These are phyloP conservation scores for Podospora appendiculata DNA, from an alignment of 495 filamentous ascomycete genomes.

Conservation along the genomic window DNA sequence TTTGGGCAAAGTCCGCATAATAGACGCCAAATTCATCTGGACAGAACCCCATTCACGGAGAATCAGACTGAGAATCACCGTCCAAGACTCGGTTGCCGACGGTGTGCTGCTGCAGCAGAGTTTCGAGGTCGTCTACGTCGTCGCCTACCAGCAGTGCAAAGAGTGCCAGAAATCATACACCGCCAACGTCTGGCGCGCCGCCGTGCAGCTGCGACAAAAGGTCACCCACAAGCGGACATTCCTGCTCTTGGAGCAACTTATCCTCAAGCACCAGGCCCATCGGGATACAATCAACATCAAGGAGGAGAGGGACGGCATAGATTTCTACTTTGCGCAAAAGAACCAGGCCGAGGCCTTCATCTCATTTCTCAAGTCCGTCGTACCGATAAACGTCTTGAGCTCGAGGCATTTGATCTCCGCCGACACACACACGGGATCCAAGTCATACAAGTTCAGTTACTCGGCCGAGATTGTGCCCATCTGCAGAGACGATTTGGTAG, in stretches of 20 bases:
- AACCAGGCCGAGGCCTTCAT: conserved; percentile 92
- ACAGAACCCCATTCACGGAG: conserved; percentile 92
- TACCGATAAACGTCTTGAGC: conserved; percentile 72
- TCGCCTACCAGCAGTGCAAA: conserved; percentile 80
- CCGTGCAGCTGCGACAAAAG: conserved; percentile 86
- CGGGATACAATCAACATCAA: conserved; percentile 95
- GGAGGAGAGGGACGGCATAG: conserved; percentile 85
- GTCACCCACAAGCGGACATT: conserved; percentile 97
- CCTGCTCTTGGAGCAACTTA: conserved; percentile 90
- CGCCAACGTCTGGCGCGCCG: conserved; percentile 59
- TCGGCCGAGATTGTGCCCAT: conserved; percentile 82
- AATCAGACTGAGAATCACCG: conserved; percentile 85
- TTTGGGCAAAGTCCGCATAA: conserved; percentile 77
- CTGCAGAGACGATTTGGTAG: conserved; percentile 94
- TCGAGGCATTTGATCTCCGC: conserved; percentile 87
- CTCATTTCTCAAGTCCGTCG: conserved; percentile 77
- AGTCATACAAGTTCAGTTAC: conserved; percentile 88
- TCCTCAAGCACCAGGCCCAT: conserved; percentile 88
- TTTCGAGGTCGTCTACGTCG: conserved; percentile 89
- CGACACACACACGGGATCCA: conserved; percentile 83
- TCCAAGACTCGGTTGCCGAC: conserved; percentile 64
- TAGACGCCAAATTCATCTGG: conserved; percentile 95
- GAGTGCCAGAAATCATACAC: conserved; percentile 94
- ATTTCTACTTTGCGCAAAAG: conserved; percentile 84
- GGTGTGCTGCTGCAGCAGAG: conserved; percentile 85